These are phyloP conservation scores for Talaromyces sp. DNA, from an alignment of 2,329 filamentous ascomycete genomes.

Conservation along the genomic window DNA sequence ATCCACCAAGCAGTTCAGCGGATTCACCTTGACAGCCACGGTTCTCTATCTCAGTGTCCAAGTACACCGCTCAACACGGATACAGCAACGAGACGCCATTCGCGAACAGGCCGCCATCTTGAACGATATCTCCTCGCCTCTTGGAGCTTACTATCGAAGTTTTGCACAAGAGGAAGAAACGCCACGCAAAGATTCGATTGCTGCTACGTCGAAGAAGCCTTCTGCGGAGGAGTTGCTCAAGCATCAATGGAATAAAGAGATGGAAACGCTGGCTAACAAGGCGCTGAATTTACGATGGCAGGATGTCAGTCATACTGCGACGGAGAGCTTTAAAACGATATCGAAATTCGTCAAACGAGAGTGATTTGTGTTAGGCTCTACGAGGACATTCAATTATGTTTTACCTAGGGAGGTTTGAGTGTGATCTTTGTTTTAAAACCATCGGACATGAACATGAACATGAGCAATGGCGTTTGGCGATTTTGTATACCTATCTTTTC, in stretches of 20 bases:
- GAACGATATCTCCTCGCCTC: slow-evolving; percentile 33
- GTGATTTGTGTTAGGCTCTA: slow-evolving; percentile 13
- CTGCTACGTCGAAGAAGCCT: slow-evolving; percentile 35
- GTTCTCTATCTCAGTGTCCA: slow-evolving; percentile 67
- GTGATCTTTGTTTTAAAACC: background rate
- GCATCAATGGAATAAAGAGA: slow-evolving; percentile 71
- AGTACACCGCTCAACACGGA: slow-evolving; percentile 64
- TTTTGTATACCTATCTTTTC: background rate
- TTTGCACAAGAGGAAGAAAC: slow-evolving; percentile 15
- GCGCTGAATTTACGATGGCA: slow-evolving; percentile 63
- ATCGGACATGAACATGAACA: background rate
- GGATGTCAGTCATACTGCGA: slow-evolving; percentile 43
- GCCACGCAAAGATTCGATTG: slow-evolving; percentile 2
- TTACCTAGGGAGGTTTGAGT: background rate
- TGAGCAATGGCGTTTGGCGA: background rate
- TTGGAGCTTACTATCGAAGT: slow-evolving; percentile 30
- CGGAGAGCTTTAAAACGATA: slow-evolving; percentile 50
- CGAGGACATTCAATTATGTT: slow-evolving; percentile 9
- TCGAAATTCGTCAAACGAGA: slow-evolving; percentile 26
- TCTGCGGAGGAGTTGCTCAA: slow-evolving; percentile 63
- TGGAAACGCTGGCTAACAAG: slow-evolving; percentile 61
- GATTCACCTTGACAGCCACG: slow-evolving; percentile 68
- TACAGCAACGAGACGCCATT: slow-evolving; percentile 39
- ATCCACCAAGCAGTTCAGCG: slow-evolving; percentile 56
- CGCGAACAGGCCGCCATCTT: slow-evolving; percentile 39